A percentile compares a stretch with the other conserved stretches of the same genome.
These are phyloP conservation scores for Hypomyces rosellus DNA, from an alignment of 2,329 filamentous ascomycete genomes.

Conservation along the genomic window DNA sequence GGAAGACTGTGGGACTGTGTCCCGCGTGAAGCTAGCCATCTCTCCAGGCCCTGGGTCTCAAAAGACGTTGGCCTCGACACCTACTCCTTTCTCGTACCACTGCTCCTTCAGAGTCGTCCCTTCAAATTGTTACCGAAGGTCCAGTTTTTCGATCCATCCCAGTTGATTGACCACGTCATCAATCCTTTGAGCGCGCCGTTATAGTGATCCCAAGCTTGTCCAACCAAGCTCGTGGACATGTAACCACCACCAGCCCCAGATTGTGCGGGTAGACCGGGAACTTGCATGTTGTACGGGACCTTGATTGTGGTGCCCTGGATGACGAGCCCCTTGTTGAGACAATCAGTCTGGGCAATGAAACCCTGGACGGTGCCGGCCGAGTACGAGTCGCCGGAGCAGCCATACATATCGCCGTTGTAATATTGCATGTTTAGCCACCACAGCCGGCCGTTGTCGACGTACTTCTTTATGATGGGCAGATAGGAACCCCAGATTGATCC, in stretches of 20 bases:
- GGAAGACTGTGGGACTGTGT: neutral
- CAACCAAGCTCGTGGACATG: constrained; percentile 24
- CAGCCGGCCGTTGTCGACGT: constrained; percentile 28
- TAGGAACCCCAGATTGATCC: constrained; percentile 31
- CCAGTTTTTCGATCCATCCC: constrained; percentile 30
- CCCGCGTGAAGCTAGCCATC: neutral
- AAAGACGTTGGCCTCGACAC: neutral
- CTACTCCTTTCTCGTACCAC: neutral
- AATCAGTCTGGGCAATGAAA: constrained; percentile 31
- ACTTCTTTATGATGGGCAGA: constrained; percentile 32
- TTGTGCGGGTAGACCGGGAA: constrained; percentile 30
- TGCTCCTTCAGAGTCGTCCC: constrained; percentile 6
- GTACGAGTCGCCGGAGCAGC: constrained; percentile 28
- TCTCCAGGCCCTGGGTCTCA: neutral
- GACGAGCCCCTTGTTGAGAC: constrained; percentile 26
- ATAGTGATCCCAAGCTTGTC: constrained; percentile 26
- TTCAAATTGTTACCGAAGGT: constrained; percentile 28
- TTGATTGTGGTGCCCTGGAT: constrained; percentile 26
- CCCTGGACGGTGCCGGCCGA: constrained; percentile 25
- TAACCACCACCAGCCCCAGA: constrained; percentile 27
- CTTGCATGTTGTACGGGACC: constrained; percentile 29
- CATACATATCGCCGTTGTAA: constrained; percentile 33
- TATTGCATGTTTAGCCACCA: constrained; percentile 35
- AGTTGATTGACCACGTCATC: constrained; percentile 34
- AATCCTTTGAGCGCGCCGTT: constrained; percentile 26